Evolutionary conservation across 2,329 filamentous ascomycete genomes (phyloP), one percentile per base, ranked within the genome.

Genomic region (Aspergillus brunneoviolaceus): DNA sequence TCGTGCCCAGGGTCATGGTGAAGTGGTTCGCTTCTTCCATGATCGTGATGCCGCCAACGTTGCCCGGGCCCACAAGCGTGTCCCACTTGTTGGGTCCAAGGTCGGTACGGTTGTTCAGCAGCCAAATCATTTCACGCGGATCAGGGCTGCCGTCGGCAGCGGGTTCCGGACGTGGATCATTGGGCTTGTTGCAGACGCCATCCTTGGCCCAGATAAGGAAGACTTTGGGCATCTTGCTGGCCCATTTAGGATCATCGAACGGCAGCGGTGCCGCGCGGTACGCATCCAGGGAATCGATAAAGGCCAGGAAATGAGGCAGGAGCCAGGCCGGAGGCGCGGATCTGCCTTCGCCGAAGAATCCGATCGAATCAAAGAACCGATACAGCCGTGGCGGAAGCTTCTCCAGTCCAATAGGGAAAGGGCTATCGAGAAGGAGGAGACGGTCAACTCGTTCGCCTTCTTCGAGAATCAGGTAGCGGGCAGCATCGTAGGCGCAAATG

Each of bases 401-500:
- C 74, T 91, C 86, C 7, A 92, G 85, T 7, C 85, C 86, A 61
- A 87, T 79, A 1, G 88, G 88, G 69, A 84, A 87, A 0, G 88
- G 88, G 0, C 86, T 80, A 68, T 91, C 88, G 52, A 91, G 84
- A 55, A 90, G 79, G 56, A 90, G 79, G 11, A 90, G 79, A 55
- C 84, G 78, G 5, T 85, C 82, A 4, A 89, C 85, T 19, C 70
- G 70, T 49, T 89, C 84, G 16, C 84, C 83, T 3, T 80, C 80
- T 62, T 82, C 66, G 39, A 61, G 66, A 60, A 81, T 81, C 16
- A 90, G 80, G 63, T 88, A 84, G 57, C 83, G 82, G 65, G 86
- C 83, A 10, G 87, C 86, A 66, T 89, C 86, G 68, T 85, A 91
- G 48, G 89, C 88, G 60, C 88, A 87, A 51, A 91, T 87, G 39